Conservation (phyloP, 2,329 filamentous ascomycete genomes). For the Aspergillus sp. region DNA sequence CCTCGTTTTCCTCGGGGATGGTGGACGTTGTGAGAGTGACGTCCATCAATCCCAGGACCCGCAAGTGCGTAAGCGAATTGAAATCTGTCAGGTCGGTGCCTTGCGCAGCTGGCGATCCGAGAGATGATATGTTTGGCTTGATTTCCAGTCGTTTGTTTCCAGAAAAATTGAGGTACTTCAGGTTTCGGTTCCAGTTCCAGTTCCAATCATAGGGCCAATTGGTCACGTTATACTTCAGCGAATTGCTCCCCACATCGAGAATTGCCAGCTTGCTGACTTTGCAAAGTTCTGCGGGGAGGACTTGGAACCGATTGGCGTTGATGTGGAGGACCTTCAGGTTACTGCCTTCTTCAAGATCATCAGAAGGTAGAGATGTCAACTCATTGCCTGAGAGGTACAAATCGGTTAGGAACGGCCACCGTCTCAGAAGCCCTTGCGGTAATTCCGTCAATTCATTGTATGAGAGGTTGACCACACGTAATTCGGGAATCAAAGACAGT, state of each 20-base stretch:
- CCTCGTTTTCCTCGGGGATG: slow-evolving; percentile 92
- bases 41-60: slow-evolving; percentile 93
- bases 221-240: slow-evolving; percentile 95
- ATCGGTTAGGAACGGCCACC: slow-evolving; percentile 87
- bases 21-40: slow-evolving; percentile 91
- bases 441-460: slow-evolving; percentile 95
- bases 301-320: slow-evolving; percentile 97
- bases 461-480: slow-evolving; percentile 86
- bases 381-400: slow-evolving; percentile 95
- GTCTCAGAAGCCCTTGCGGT: slow-evolving; percentile 80
- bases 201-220: slow-evolving; percentile 99
- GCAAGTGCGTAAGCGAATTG: slow-evolving; percentile 75
- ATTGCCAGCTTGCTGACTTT: slow-evolving; percentile 90
- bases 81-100: slow-evolving; percentile 84
- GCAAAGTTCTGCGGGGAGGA: slow-evolving; percentile 89
- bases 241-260: slow-evolving; percentile 92
- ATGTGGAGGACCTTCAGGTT: slow-evolving; percentile 87
- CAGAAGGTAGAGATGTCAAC: slow-evolving; percentile 82
- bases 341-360: slow-evolving; percentile 88
- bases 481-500: slow-evolving; percentile 74
- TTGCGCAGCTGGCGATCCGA: slow-evolving; percentile 50
- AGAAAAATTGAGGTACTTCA: slow-evolving; percentile 92
- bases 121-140: slow-evolving; percentile 62
- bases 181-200: slow-evolving; percentile 96
- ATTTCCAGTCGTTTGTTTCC: slow-evolving; percentile 97